A percentile compares a stretch with the other conserved stretches of the same genome.
phyloP scores from a whole-genome alignment of 352 stramenopile species.

The Ophiocytium majus region DNA sequence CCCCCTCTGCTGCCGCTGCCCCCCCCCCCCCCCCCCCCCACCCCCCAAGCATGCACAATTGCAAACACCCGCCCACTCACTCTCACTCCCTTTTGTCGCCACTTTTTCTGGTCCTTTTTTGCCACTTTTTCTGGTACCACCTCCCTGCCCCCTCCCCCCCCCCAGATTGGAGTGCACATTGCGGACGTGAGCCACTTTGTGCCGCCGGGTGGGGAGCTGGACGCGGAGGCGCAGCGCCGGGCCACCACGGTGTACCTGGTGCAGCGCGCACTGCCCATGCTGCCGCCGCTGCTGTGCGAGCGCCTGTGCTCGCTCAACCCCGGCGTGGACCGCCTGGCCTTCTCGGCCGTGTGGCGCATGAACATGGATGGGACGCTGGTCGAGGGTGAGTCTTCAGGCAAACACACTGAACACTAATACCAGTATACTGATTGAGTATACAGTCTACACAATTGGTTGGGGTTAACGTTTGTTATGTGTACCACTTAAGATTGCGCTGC shows the following conservation, averaged over 20 bases:
- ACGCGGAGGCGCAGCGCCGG: slow-evolving; percentile 83
- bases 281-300: slow-evolving; percentile 91
- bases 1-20: too few species aligned
- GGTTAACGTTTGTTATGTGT: too few species aligned
- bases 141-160: not conserved
- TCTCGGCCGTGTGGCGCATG: slow-evolving; percentile 94
- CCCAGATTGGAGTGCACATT: slow-evolving; percentile 86
- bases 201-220: slow-evolving; percentile 75
- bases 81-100: too few species aligned
- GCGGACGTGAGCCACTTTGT: slow-evolving; percentile 97
- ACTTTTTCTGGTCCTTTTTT: too few species aligned
- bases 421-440: too few species aligned
- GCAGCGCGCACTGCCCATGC: slow-evolving; percentile 87
- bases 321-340: slow-evolving; percentile 89
- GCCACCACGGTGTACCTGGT: slow-evolving; percentile 95
- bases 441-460: too few species aligned
- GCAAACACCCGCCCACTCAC: slow-evolving; percentile 64
- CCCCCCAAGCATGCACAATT: slow-evolving; percentile 61
- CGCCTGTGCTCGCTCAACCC: slow-evolving; percentile 93
- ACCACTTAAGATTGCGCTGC: too few species aligned
- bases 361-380: slow-evolving; percentile 85
- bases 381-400: slow-evolving; percentile 53
- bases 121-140: too few species aligned
- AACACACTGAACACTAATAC: not conserved
- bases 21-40: slow-evolving; percentile 27